These are phyloP conservation scores for Tylopilus plumbeoviolaceoides DNA, from an alignment of 768 basidiomycete genomes.

Conservation along the genomic window DNA sequence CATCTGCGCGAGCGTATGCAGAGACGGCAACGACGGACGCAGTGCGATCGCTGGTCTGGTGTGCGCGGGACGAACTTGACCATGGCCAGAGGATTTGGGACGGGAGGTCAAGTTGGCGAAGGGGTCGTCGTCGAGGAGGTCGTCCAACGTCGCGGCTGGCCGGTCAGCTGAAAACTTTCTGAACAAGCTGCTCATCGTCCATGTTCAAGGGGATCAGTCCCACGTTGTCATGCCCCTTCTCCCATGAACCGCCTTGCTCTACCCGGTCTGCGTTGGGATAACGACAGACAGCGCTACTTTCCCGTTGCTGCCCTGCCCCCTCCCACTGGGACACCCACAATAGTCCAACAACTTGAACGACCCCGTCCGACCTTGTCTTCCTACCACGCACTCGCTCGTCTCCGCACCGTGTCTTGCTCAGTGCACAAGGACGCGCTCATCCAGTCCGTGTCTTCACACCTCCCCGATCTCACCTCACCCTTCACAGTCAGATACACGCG, in stretches of 20 bases:
- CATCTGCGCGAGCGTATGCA: slow-evolving; percentile 36
- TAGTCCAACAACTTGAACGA: too few species aligned
- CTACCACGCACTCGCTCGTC: slow-evolving; percentile 5
- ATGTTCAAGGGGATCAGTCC: neutral
- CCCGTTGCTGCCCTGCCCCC: slow-evolving; percentile 26
- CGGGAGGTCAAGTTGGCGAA: slow-evolving; percentile 56
- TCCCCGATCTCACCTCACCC: neutral
- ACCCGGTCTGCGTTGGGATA: slow-evolving; percentile 58
- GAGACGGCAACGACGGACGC: slow-evolving; percentile 41
- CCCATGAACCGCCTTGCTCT: slow-evolving; percentile 43
- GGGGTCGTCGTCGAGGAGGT: slow-evolving; percentile 60
- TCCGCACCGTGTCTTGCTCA: slow-evolving; percentile 18
- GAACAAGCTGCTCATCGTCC: neutral
- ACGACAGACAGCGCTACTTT: slow-evolving; percentile 51
- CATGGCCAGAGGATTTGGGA: slow-evolving; percentile 33
- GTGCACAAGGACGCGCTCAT: slow-evolving; percentile 21
- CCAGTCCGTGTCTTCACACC: slow-evolving; percentile 9
- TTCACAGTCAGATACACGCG: slow-evolving; percentile 38
- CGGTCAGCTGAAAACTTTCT: neutral
- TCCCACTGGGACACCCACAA: too few species aligned
- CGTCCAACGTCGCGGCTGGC: neutral
- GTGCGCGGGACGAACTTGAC: slow-evolving; percentile 37
- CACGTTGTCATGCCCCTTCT: neutral
- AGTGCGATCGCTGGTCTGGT: slow-evolving; percentile 39
- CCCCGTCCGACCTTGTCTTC: neutral